Percentiles rank a stretch among this genome's conserved stretches.
These are phyloP conservation scores for Mycena epipterygia DNA, from an alignment of 768 basidiomycete species.

Conservation along the genomic window DNA sequence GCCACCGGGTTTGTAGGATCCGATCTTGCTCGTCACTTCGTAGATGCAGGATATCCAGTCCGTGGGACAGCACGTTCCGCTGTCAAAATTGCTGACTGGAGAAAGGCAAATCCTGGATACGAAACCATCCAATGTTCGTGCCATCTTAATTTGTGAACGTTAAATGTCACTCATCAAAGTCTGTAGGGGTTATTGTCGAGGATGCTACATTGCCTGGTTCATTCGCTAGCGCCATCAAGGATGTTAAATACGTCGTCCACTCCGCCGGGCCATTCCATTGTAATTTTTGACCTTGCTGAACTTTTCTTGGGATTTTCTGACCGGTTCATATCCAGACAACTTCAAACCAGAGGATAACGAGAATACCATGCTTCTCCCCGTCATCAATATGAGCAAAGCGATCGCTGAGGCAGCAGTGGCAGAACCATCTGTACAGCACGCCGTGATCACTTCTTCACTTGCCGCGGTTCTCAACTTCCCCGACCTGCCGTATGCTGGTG, in stretches of 20 bases:
- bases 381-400: constrained; percentile 10
- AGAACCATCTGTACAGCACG: constrained; percentile 12
- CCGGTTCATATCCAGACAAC: background rate
- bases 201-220: constrained; percentile 1
- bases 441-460: constrained; percentile 2
- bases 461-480: constrained; percentile 8
- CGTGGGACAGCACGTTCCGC: background rate
- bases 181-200: constrained; percentile 5
- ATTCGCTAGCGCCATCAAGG: background rate
- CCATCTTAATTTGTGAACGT: background rate
- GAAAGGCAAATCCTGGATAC: background rate
- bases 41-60: background rate
- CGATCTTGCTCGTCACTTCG: background rate
- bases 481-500: background rate
- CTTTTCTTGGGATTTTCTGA: background rate
- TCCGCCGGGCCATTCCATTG: constrained; percentile 10
- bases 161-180: background rate
- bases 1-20: constrained; percentile 12
- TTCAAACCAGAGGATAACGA: constrained; percentile 1
- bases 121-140: constrained; percentile 11
- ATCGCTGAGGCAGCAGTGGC: background rate
- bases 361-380: background rate
- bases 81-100: constrained; percentile 2
- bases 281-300: background rate
- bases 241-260: constrained; percentile 4